Evolutionary conservation across 768 basidiomycete species (phyloP).

Genomic region (Tricholoma sp.): DNA sequence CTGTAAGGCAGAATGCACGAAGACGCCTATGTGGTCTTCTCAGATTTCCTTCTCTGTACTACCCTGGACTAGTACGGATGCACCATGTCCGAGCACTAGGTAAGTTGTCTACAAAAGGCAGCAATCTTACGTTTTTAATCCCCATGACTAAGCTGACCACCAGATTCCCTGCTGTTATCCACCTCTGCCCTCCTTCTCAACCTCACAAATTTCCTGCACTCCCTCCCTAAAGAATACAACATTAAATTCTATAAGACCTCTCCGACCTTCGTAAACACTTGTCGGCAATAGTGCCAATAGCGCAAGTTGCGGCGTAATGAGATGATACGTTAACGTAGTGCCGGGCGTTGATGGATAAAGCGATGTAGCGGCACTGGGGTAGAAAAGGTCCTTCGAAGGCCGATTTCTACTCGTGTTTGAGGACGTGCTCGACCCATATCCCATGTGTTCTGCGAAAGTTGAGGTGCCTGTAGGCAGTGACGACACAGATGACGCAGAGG

Average conservation of each 20-base stretch:
- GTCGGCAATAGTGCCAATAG: constrained; percentile 72
- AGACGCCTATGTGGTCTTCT: constrained; percentile 19
- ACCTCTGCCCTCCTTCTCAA: constrained; percentile 56
- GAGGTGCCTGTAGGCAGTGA: constrained; percentile 18
- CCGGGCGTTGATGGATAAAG: constrained; percentile 55
- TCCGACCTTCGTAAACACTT: constrained; percentile 62
- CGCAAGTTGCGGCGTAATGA: constrained; percentile 68
- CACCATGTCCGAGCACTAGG: not conserved
- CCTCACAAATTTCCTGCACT: constrained; percentile 74
- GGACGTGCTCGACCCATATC: constrained; percentile 3
- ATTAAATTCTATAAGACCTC: constrained; percentile 82
- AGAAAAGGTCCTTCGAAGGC: constrained; percentile 46
- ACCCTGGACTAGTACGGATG: not conserved
- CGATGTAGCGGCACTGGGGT: constrained; percentile 64
- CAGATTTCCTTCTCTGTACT: not conserved
- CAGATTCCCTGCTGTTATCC: not conserved
- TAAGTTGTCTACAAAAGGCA: not conserved
- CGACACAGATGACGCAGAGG: constrained; percentile 21
- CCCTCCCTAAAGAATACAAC: constrained; percentile 83
- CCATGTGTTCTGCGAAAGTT: constrained; percentile 14
- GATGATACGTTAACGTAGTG: constrained; percentile 81
- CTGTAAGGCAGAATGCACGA: not conserved
- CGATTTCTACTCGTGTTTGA: constrained; percentile 6
- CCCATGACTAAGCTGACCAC: too few species aligned
- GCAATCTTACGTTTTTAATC: not conserved